Evolutionary conservation across 1,284 basidiomycete genomes (phyloP), one percentile per base, ranked within the genome.

Genomic region (Peniophora sp.): DNA sequence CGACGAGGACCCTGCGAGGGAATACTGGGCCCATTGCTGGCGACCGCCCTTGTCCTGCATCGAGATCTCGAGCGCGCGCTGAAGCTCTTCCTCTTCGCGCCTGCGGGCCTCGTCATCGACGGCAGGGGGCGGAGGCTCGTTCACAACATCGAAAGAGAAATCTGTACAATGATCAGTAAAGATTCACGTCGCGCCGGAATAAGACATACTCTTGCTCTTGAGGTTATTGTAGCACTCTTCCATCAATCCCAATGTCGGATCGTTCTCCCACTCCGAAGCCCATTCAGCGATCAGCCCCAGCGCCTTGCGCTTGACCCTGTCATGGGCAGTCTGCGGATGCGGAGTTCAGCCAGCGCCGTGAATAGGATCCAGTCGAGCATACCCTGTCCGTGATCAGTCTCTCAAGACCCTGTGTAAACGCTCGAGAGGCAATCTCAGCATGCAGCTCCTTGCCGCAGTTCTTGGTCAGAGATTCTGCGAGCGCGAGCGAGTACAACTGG

Each of bases 61-160:
- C 18, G 88, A 91, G 70, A 95, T 83, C 63, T 94, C 92, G 36
- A 97, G 72, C 0, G 86, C 94, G 2, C 92, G 81, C 58, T 92
- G 90, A 1, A 97, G 81, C 58, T 97, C 94, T 63, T 96, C 94
- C 61, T 97, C 93, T 64, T 97, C 93, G 48, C 80, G 80, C 22
- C 88, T 76, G 8, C 90, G 77, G 20, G 81, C 80, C 23, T 92
- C 92, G 56, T 92, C 90, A 55, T 90, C 84, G 5, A 84, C 83
- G 14, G 81, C 64, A 1, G 79, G 80, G 0, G 84, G 82, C n/a
- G 79, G 74, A 5, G 82, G 72, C 61, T 92, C 88, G 27, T 73
- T 62, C 0, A 77, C 72, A 15, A 75, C 67, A 50, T 86, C 81
- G 55, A 92, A 92, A 57, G 79, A 85, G 66, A 81, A 86, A 53